Base-by-base conservation (phyloP, 352 stramenopile species). In the Phytophthora parvispora region DNA sequence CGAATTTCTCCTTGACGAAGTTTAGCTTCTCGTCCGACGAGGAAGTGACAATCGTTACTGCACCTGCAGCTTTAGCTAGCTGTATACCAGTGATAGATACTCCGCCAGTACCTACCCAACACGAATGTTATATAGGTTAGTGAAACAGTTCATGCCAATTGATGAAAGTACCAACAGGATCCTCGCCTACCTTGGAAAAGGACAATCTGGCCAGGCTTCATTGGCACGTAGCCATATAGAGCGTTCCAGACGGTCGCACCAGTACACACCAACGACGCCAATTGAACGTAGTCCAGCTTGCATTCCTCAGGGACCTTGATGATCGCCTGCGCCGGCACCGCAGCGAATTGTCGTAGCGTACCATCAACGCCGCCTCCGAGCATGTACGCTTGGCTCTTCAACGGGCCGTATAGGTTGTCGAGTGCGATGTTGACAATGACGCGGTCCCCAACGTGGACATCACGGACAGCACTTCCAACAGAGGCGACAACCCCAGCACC, bases 11-110 rank as follows among this genome's bases (percentile, higher is more conserved):
- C 55, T 74, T 67, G 24, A 75, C 69, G 8, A 73, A 67, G 50
- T 54, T 51, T 5, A 71, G 55, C 10, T 71, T 71, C n/a, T 71
- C 63, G 43, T 71, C 55, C 4, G 55, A 71, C 15, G 60, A 78
- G 60, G 69, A 76, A 18, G 73, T 81, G 45, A 75, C 60, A 42
- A 82, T 79, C 13, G 72, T 77, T 20, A 67, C 57, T 6, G 66
- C 74, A 18, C 74, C 74, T 10, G 74, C 70, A 31, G 70, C 74
- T 24, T 79, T 78, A 18, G 70, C 74, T 24, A 79, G 48, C 20
- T 77, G 67, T 4, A 68, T 54, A 18, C 61, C 58, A 24, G 64
- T 72, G 60, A 81, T 77, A 12, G 74, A 74, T 13, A 81, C 66
- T 12, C 70, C 74, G 7, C 61, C 72, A 6, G 68, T 80, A 55